phyloP scores from a whole-genome alignment of 768 basidiomycete species.

The Tylopilus intermedius region DNA sequence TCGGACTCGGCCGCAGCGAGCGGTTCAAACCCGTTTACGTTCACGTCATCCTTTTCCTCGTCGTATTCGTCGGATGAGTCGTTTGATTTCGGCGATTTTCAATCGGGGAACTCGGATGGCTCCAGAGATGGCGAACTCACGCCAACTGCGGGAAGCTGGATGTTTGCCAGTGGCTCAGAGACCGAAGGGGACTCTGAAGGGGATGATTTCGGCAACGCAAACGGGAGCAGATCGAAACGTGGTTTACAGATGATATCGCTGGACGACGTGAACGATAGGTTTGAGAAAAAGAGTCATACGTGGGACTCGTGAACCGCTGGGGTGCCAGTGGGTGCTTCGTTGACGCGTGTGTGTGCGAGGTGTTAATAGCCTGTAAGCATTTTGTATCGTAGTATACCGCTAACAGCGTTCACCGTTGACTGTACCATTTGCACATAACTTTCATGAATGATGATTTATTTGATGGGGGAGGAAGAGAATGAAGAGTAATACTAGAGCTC shows the following conservation, averaged over 20 bases:
- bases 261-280: conserved; percentile 20
- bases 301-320: conserved; percentile 14
- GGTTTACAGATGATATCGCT: conserved; percentile 27
- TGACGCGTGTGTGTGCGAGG: neutral
- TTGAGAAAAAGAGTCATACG: conserved; percentile 14
- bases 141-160: conserved; percentile 69
- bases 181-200: conserved; percentile 29
- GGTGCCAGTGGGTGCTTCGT: neutral
- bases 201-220: conserved; percentile 26
- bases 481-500: conserved; percentile 17
- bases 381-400: conserved; percentile 19
- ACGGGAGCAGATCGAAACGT: conserved; percentile 11
- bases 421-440: conserved; percentile 15
- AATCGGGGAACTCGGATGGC: conserved; percentile 36
- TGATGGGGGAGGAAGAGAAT: neutral
- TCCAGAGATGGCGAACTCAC: conserved; percentile 44
- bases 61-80: conserved; percentile 63
- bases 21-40: conserved; percentile 51
- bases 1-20: conserved; percentile 54
- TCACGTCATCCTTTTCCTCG: conserved; percentile 41
- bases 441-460: conserved; percentile 3
- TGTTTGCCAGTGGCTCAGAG: conserved; percentile 46
- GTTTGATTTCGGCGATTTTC: conserved; percentile 81
- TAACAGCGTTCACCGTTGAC: conserved; percentile 4
- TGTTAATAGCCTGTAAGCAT: neutral